Evolutionary conservation across 129 eudicot species (phyloP), one percentile per base, ranked within the genome.

Genomic region (Centella asiatica): DNA sequence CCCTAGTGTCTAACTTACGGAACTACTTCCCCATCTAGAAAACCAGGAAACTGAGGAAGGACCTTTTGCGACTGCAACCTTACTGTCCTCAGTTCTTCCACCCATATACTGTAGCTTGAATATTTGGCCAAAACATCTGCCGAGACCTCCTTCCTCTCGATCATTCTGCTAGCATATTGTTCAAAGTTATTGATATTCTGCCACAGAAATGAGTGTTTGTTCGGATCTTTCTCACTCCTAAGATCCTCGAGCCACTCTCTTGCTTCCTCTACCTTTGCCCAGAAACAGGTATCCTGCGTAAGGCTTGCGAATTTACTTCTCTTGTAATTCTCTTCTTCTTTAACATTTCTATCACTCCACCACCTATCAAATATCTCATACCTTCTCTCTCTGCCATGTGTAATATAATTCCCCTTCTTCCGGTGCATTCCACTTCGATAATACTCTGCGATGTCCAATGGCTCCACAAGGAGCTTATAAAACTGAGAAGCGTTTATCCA

Each of bases 381-480:
- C 73, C 95, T 65, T 60, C 74, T 68, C 7, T 69, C 75, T 66
- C 97, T 68, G 9, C 97, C 95, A 19, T 81, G 66, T 57, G 67
- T 74, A n/a, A 90, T 26, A 55, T 90, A 90, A 46, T 90, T 95
- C 4, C 97, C 97, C 31, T 57, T 76, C 65, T 25, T 62, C 40
- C 56, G 48, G 57, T 90, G 89, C 45, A 59, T 62, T 0, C 83
- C 80, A 17, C 73, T 78, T 5, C 89, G 68, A 60, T 90, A 90
- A 57, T 90, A 90, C 59, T 90, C 97, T 17, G 96, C 98, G 0
- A 92, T 87, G 33, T 92, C 98, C 28, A 92, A 73, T 8, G 98
- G 98, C 83, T 92, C 98, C 0, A 92, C 88, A 0, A 92, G 87
- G 45, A 92, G 94, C 55, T 77, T 83, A 68, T 89, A 89, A 63